Percentiles rank a stretch among this genome's conserved stretches.
Conservation (phyloP, 2,329 filamentous ascomycete genomes). For the Sphaerulina populicola region DNA sequence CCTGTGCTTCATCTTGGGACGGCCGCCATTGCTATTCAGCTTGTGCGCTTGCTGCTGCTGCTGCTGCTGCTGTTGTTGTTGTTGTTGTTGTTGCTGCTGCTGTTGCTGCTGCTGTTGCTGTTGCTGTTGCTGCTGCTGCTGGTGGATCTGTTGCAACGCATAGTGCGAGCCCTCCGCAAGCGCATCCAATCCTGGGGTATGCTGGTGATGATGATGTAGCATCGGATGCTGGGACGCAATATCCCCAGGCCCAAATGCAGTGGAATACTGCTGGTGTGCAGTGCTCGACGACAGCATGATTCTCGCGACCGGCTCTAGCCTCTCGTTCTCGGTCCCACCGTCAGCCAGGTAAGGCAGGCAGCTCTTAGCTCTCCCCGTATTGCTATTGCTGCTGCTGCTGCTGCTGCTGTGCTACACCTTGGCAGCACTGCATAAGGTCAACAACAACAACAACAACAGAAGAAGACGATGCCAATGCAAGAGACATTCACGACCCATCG, state of each 20-base stretch:
- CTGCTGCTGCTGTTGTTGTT: conserved; percentile 43
- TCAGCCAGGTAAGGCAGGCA: not conserved
- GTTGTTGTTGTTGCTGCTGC: too few species aligned
- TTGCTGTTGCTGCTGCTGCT: conserved; percentile 7
- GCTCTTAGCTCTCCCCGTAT: not conserved
- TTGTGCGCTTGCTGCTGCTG: conserved; percentile 30
- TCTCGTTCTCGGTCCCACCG: not conserved
- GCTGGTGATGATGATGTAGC: conserved; percentile 16
- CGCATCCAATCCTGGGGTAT: conserved; percentile 47
- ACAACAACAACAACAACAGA: too few species aligned
- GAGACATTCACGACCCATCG: too few species aligned
- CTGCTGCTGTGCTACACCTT: too few species aligned
- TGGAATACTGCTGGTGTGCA: conserved; percentile 21
- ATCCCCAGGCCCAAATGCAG: conserved; percentile 23
- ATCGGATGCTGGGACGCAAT: conserved; percentile 24
- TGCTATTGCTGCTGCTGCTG: not conserved
- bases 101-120: too few species aligned
- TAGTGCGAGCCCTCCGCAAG: conserved; percentile 65
- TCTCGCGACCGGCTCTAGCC: conserved; percentile 11
- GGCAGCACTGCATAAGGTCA: too few species aligned
- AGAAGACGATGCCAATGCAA: too few species aligned
- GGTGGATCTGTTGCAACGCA: conserved; percentile 56
- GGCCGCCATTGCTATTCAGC: conserved; percentile 27
- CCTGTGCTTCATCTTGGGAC: conserved; percentile 21
- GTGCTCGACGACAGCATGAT: conserved; percentile 27